Evolutionary conservation across 2,329 filamentous ascomycete genomes (phyloP), one percentile per base, ranked within the genome.

Genomic region (Akanthomyces dipterigenus): DNA sequence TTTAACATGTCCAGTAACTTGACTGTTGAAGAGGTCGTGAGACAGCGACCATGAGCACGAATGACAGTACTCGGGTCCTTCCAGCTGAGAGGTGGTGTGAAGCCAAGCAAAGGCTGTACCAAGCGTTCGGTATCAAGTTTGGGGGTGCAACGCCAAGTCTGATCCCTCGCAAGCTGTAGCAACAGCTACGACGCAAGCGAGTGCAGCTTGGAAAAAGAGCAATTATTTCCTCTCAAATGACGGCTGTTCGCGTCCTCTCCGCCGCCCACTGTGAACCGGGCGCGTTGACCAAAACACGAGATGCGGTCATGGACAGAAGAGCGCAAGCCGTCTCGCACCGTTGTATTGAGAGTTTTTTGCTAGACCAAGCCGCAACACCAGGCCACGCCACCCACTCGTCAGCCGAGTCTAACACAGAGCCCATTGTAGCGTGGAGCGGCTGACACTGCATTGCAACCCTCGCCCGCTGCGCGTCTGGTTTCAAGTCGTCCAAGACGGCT

Each of bases 401-500:
- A 28, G n/a, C 22, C 36, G 14, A 42, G 36, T 42, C 22, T 36
- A 26, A 51, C 28, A 43, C 43, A 49, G n/a, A 57, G 55, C 20
- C n/a, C 55, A 48, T 38, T 38, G 55, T 31, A 42, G 55, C 45
- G 16, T 22, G 16, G 55, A 40, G 55, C 45, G 55, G 55, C 55
- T 49, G 55, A 50, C 31, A 28, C 20, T 28, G 34, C 42, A 36
- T 58, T 58, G 55, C 22, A 40, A 58, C 43, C n/a, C 24, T 26
- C 31, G 43, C 55, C 34, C 40, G 46, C 28, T 24, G 20, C 14
- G 9, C 20, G 16, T 49, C 22, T 58, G 22, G 55, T 48, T 58
- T 50, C 55, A 58, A 42, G 55, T 58, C 16, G 22, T 42, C 34
- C 55, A 58, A 58, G 31, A 58, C 11, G 55, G 55, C 55, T 50